Evolutionary conservation across 805 yeast genomes (phyloP), one percentile per base, ranked within the genome.

Genomic region (Metschnikowia aberdeeniae): DNA sequence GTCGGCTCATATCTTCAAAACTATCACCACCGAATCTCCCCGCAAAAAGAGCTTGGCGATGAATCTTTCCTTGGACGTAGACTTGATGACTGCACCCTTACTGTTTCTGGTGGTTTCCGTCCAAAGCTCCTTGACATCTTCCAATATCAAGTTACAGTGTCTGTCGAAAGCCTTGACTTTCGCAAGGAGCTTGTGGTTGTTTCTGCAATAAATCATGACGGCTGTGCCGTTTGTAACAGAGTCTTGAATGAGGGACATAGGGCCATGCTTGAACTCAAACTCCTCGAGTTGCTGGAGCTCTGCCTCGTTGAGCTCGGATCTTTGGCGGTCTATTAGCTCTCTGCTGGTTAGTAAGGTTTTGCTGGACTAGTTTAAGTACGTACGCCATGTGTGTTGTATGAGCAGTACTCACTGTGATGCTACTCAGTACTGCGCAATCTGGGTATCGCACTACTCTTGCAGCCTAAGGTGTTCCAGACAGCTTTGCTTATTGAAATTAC

Each of bases 81-180:
- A 74, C 56, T 84, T 81, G 44, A 84, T 83, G 54, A 79, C 80
- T 58, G 84, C 85, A 5, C 93, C 95, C 42, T 81, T 80, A 54
- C 81, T 72, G 40, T 72, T 78, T 52, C 77, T 70, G 29, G 82
- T 77, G 4, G 70, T 69, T 56, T 82, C 89, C 0, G 81, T 77
- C 90, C 90, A 84, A 55, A 85, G 71, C 60, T 93, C 99, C 62
- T 86, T 89, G 30, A 92, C 97, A 57, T 89, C 88, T 59, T 88
- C 96, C 48, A 93, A 70, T 8, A 93, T 84, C 86, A 93, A 80
- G 64, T 93, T 93, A 51, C 96, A 85, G 66, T 93, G 99, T 60
- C 96, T 82, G 63, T 93, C 99, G 64, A 89, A 93, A 0, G 98
- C 97, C 59, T 86, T 86, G 41, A 93, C 93, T 53, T 87, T 81